These are phyloP conservation scores for Elongisporangium prolatum DNA, from an alignment of 352 stramenopile species.

Conservation along the genomic window DNA sequence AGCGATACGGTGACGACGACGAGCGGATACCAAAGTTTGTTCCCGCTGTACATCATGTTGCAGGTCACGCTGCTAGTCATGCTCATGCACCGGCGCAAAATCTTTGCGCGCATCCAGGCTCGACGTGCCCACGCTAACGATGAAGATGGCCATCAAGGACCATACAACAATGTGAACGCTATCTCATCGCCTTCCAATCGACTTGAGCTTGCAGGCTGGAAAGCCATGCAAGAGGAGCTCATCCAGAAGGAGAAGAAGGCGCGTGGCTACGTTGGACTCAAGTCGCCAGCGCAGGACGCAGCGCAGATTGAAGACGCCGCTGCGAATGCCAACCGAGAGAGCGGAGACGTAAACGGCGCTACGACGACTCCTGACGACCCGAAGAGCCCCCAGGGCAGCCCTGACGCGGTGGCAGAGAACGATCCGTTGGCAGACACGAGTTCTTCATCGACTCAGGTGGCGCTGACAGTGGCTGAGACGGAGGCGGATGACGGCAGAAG, in stretches of 20 bases:
- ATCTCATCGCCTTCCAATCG: constrained; percentile 68
- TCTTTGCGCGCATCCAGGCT: constrained; percentile 25
- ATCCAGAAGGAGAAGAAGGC: constrained; percentile 62
- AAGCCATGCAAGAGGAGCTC: constrained; percentile 37
- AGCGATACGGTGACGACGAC: constrained; percentile 9
- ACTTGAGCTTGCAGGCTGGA: constrained; percentile 60
- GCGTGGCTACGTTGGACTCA: constrained; percentile 28
- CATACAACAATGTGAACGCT: constrained; percentile 71
- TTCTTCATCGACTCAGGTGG: not conserved
- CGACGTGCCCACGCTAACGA: constrained; percentile 1
- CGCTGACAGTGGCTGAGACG: not conserved
- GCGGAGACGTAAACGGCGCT: not conserved
- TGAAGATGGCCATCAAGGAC: constrained; percentile 18
- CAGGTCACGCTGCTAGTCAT: constrained; percentile 53
- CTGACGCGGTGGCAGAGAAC: not conserved
- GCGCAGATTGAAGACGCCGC: not conserved
- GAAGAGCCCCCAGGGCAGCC: not conserved
- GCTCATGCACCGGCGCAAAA: constrained; percentile 51
- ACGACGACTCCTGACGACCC: not conserved
- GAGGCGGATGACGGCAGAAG: not conserved
- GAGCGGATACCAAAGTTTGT: constrained; percentile 47
- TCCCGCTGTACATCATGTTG: constrained; percentile 66
- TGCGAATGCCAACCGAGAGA: not conserved
- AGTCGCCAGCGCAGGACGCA: constrained; percentile 12
- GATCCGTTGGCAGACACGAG: not conserved